These are phyloP conservation scores for Kluyveromyces sp. DNA, from an alignment of 1,139 yeast species.

Conservation along the genomic window DNA sequence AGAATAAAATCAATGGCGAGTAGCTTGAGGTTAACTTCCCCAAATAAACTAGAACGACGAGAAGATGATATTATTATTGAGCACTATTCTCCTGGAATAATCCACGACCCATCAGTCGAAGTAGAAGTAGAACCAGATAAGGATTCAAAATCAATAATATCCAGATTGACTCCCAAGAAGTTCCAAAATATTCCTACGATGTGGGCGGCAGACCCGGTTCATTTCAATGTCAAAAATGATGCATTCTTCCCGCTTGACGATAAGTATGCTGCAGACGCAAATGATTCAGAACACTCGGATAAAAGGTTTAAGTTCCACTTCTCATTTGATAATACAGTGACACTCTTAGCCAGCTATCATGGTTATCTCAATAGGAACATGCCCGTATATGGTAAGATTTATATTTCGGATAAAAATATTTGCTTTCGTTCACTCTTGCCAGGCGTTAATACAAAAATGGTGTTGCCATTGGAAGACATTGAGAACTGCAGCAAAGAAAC, in stretches of 20 bases:
- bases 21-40: conserved; percentile 1
- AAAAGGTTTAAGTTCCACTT: conserved; percentile 57
- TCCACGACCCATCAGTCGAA: background rate
- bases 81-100: conserved; percentile 3
- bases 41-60: conserved; percentile 3
- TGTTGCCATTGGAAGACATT: conserved; percentile 67
- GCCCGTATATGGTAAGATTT: conserved; percentile 78
- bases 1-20: conserved; percentile 7
- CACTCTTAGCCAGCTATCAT: conserved; percentile 60
- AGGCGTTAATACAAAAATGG: conserved; percentile 73
- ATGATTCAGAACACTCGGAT: conserved; percentile 41
- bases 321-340: conserved; percentile 46
- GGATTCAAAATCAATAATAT: conserved; percentile 1
- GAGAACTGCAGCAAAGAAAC: conserved; percentile 60
- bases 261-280: conserved; percentile 39
- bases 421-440: conserved; percentile 79
- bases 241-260: conserved; percentile 37
- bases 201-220: conserved; percentile 60
- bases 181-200: conserved; percentile 25
- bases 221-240: conserved; percentile 38
- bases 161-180: background rate
- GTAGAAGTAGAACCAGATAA: background rate
- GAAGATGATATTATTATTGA: conserved; percentile 13
- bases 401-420: conserved; percentile 55
- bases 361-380: conserved; percentile 62